Evolutionary conservation across 257 asterid species (phyloP), one percentile per base, ranked within the genome.

Genomic region (Misopates orontium): DNA sequence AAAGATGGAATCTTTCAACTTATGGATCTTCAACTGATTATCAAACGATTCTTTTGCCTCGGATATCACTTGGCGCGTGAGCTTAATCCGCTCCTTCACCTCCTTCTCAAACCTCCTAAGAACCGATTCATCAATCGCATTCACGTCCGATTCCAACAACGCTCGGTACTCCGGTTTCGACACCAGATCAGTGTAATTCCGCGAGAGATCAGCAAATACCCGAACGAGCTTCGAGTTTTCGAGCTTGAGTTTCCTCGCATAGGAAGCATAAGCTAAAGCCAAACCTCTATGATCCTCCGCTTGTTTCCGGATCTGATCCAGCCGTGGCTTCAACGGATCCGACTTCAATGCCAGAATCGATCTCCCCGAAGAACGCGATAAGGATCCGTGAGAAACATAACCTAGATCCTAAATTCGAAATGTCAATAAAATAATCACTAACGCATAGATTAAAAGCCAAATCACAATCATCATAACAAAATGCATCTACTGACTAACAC

Each of bases 31-130:
- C 58, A 79, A 72, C 50, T 75, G 88, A 75, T 69, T 77, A 64
- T 83, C 85, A 36, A 77, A 80, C 44, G 82, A 77, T 63, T 83
- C 88, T 63, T 80, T 83, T 5, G 88, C 83, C 75, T 83, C 88
- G 0, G 71, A 56, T 36, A 80, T 69, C 39, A 80, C 75, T 70
- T 77, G 79, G 57, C 79, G 52, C 0, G 80, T 80, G 45, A 66
- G 56, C 69, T 83, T 83, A 65, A 83, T 80, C 32, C 71, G 73
- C 25, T 83, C 83, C 73, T 83, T 79, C 75, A 83, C 79, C 59
- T 77, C 83, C 69, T 77, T 83, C 77, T 83, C 85, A 60, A 79
- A 75, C 68, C 57, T 65, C 47, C 84, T 53, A 32, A 83, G 69
- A 63, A 56, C 55, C 1, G 72, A 74, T 69, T 77, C 83, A 12